Evolutionary conservation across 2,329 filamentous ascomycete genomes (phyloP).

Genomic region (Fusarium nygamai): DNA sequence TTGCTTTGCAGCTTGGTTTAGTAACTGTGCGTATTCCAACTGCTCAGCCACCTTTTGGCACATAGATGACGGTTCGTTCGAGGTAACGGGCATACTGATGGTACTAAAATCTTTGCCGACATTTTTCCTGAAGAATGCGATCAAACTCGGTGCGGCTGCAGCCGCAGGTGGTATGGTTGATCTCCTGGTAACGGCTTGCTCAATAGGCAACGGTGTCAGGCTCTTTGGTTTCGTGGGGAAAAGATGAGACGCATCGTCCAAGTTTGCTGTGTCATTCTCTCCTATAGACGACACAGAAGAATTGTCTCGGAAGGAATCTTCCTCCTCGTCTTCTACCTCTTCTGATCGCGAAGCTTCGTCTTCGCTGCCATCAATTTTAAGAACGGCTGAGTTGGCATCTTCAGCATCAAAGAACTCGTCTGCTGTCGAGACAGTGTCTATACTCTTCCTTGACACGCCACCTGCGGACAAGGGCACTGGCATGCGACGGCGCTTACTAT

Average conservation of each 20-base stretch:
- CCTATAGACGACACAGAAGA: constrained; percentile 69
- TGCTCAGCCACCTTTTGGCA: constrained; percentile 91
- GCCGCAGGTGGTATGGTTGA: constrained; percentile 77
- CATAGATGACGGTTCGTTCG: constrained; percentile 91
- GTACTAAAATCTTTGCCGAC: constrained; percentile 97
- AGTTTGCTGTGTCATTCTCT: constrained; percentile 65
- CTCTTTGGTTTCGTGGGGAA: constrained; percentile 82
- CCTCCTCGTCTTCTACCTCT: constrained; percentile 58
- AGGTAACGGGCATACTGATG: constrained; percentile 96
- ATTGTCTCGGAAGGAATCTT: constrained; percentile 62
- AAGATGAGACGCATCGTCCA: constrained; percentile 69
- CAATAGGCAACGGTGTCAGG: constrained; percentile 80
- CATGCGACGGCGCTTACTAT: constrained; percentile 80
- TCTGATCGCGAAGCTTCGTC: constrained; percentile 70
- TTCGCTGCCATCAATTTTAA: constrained; percentile 78
- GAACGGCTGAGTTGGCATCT: constrained; percentile 70
- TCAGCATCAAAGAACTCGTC: constrained; percentile 97
- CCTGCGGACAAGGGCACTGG: constrained; percentile 62
- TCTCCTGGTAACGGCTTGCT: constrained; percentile 71
- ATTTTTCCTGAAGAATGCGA: constrained; percentile 95
- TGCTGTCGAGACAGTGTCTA: constrained; percentile 80
- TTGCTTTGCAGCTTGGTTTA: constrained; percentile 77
- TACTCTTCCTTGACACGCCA: constrained; percentile 66
- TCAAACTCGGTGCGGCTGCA: constrained; percentile 86
- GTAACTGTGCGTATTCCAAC: constrained; percentile 86